Base-by-base conservation (phyloP, 116 monocot genomes). In the Papilionanthe hybrid region DNA sequence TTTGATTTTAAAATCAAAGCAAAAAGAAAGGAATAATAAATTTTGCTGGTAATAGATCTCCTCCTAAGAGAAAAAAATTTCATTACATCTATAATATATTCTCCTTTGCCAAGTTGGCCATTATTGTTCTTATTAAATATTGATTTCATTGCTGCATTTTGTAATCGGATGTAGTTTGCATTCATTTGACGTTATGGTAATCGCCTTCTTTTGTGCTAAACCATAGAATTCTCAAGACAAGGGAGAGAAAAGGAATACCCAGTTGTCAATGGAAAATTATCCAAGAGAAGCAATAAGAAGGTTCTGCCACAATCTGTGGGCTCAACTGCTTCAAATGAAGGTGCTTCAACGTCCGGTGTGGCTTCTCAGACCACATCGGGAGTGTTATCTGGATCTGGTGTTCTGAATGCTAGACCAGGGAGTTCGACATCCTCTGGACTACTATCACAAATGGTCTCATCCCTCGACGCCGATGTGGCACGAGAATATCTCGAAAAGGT, bases 401-500 rank as follows among this genome's bases (percentile, higher is more conserved):
- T 98, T 78, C 75, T 98, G 69, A 94, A 98, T 88, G 91, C 89
- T 73, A 85, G 98, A 79, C 88, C 98, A 44, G 98, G 98, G 41
- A 98, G 98, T 78, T 88, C 94, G 47, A 91, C 98, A 77, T 98
- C 98, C 12, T 98, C 98, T 72, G 94, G 98, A 44, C 83, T 92
- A 67, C 84, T 94, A 55, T 87, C 92, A 69, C 98, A 98, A 74
- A 94, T 94, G 98, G 90, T 98, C 9, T 94, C 94, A 42, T 84
- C 91, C 43, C 77, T 85, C 72, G 91, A 85, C 86, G 93, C 90
- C 78, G 94, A 98, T 86, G 94, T 94, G 63, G 94, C 98, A 79
- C 84, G 91, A 84, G 98, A 98, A 65, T 98, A 98, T 85, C 91
- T 98, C 53, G 98, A 94, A 82, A 98, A 98, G 82, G 98, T 94